Base-by-base conservation (phyloP, 1,284 basidiomycete genomes). In the Naganishia cerealis region DNA sequence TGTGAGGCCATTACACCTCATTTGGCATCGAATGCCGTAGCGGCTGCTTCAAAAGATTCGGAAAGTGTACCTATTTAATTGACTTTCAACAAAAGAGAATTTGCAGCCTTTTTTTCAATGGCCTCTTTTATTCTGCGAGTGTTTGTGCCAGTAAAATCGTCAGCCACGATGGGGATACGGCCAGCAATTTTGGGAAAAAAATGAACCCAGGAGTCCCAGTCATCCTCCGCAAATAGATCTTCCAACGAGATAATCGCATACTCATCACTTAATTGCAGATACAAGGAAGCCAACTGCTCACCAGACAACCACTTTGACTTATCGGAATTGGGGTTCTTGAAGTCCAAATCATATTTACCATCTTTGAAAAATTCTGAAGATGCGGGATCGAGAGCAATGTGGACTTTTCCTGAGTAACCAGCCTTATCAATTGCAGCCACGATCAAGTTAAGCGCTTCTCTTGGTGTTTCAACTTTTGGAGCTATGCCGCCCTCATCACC, bases 311-410 rank as follows among this genome's bases (percentile, higher is more conserved):
- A 97, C 84, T 98, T 93, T 84, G 87, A 90, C 57, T 91, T 86
- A 84, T 99, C 95, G 71, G 94, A 98, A 85, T 98, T 96, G 82
- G 95, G 90, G 88, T 98, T 98, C 75, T 80, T 80, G 87, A 95
- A 97, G 87, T 99, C 94, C 71, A 99, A 85, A 82, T 99, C 95
- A 84, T 99, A 99, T 86, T 98, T 98, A 80, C 94, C 95, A 24
- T 98, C 94, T 88, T 98, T 99, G 90, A 93, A 99, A 87, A 99
- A 99, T 83, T 99, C 96, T 80, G 95, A 99, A 24, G 94, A 97
- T 70, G 96, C 95, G 72, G 98, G 95, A 77, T 99, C 96, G 75
- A 99, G 91, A 73, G 91, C 95, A 80, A 99, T 99, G 84, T 97
- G 92, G 83, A 99, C 89, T 85, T 96, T 94, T 79, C 94, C 95